These are phyloP conservation scores for Trichoderma sp. DNA, from an alignment of 2,329 filamentous ascomycete genomes.

Conservation along the genomic window DNA sequence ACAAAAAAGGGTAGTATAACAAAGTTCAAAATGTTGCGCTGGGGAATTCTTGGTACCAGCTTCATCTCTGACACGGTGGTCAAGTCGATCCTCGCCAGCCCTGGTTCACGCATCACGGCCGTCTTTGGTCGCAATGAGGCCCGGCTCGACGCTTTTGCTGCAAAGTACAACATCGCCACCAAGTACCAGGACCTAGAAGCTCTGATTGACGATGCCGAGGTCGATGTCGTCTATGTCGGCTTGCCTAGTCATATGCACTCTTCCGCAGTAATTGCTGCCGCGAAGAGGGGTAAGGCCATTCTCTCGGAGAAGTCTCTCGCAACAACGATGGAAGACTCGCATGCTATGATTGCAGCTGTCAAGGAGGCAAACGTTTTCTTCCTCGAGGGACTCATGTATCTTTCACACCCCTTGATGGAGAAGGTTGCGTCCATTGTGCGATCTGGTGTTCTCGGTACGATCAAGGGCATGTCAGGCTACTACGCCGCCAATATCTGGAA, in stretches of 20 bases:
- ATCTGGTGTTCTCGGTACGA: slow-evolving; percentile 27
- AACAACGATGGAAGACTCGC: slow-evolving; percentile 31
- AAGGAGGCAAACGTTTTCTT: slow-evolving; percentile 29
- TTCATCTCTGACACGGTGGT: slow-evolving; percentile 34
- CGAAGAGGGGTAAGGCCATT: slow-evolving; percentile 29
- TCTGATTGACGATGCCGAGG: slow-evolving; percentile 28
- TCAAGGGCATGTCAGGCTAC: slow-evolving; percentile 30
- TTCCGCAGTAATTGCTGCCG: slow-evolving; percentile 29
- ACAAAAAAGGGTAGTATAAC: too few relatives aligned
- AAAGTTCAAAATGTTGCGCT: slow-evolving; percentile 28
- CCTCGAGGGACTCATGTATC: slow-evolving; percentile 34
- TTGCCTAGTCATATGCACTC: slow-evolving; percentile 32
- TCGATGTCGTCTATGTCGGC: slow-evolving; percentile 33
- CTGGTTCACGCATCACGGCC: slow-evolving; percentile 28
- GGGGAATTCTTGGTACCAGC: slow-evolving; percentile 33
- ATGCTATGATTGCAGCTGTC: slow-evolving; percentile 29
- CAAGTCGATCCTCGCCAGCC: slow-evolving; percentile 27
- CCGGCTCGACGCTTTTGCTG: slow-evolving; percentile 30
- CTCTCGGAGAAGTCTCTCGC: slow-evolving; percentile 33
- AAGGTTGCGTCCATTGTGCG: slow-evolving; percentile 28
- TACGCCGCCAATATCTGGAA: slow-evolving; percentile 33
- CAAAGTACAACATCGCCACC: slow-evolving; percentile 28
- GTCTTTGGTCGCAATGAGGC: slow-evolving; percentile 31
- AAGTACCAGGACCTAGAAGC: slow-evolving; percentile 28
- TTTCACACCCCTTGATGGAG: slow-evolving; percentile 30